These are phyloP conservation scores for Salmacisia buchloeana DNA, from an alignment of 1,284 basidiomycete genomes.

Conservation along the genomic window DNA sequence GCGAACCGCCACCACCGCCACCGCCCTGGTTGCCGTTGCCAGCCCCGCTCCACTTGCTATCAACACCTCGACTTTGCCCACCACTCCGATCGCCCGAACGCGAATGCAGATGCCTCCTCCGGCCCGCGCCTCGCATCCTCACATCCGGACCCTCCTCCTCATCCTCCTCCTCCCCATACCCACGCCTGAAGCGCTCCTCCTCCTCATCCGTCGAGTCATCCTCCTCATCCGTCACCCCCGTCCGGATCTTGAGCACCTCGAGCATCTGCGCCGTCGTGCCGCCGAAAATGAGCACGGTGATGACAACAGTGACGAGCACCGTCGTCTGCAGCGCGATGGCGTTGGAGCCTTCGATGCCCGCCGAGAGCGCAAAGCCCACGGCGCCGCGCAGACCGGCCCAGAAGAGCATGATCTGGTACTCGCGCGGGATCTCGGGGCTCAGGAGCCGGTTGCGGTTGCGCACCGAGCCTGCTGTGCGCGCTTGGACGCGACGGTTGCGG, in stretches of 20 bases:
- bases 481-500: conserved; percentile 60
- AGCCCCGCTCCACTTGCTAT: neutral
- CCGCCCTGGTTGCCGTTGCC: neutral
- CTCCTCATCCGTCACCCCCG: conserved; percentile 77
- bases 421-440: conserved; percentile 29
- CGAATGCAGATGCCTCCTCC: no score
- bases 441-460: conserved; percentile 18
- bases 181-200: conserved; percentile 55
- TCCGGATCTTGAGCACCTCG: conserved; percentile 90
- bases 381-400: conserved; percentile 96
- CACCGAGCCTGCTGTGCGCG: neutral
- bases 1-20: neutral
- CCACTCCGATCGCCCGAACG: no score
- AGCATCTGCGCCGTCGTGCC: conserved; percentile 96
- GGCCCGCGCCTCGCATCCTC: no score
- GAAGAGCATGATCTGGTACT: conserved; percentile 64
- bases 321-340: conserved; percentile 86
- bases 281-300: conserved; percentile 91
- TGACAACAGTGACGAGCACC: conserved; percentile 88
- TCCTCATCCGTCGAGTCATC: conserved; percentile 76
- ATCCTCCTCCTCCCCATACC: neutral
- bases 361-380: conserved; percentile 91
- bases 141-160: neutral
- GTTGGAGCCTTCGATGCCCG: conserved; percentile 86
- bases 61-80: neutral